Evolutionary conservation across 371 early-diverging fungal species (phyloP).

Genomic region (Circinella minor): DNA sequence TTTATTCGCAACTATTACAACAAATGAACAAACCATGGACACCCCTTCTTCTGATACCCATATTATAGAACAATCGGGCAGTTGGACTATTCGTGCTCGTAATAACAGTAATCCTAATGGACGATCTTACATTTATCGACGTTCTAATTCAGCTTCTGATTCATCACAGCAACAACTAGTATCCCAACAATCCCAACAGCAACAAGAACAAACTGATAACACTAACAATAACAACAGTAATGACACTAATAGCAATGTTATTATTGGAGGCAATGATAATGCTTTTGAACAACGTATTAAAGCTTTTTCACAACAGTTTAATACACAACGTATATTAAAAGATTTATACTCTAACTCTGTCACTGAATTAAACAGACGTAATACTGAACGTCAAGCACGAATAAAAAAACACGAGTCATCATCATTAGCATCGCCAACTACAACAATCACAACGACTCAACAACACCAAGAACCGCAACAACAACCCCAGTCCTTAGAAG

Average conservation of each 20-base stretch:
- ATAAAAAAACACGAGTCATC: constrained; percentile 7
- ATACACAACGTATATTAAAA: constrained; percentile 11
- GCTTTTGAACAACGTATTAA: constrained; percentile 21
- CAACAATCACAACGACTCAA: not conserved
- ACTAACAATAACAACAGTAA: not conserved
- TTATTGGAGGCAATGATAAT: not conserved
- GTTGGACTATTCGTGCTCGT: constrained; percentile 4
- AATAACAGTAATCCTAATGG: not conserved
- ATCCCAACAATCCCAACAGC: not conserved
- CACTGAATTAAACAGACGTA: constrained; percentile 22
- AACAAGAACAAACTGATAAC: not conserved
- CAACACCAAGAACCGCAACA: constrained; percentile 7
- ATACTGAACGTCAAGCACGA: constrained; percentile 26
- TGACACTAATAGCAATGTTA: not conserved
- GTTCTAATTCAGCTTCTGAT: not conserved
- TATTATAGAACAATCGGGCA: not conserved
- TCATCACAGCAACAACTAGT: not conserved
- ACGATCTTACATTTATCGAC: constrained; percentile 3
- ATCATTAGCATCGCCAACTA: not conserved
- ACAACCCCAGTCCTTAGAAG: not conserved
- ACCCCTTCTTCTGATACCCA: constrained; percentile 5
- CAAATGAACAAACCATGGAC: not conserved
- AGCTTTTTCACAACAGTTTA: constrained; percentile 14
- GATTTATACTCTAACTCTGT: constrained; percentile 17
- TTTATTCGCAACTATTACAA: too few relatives aligned